Evolutionary conservation across 2,329 filamentous ascomycete genomes (phyloP).

Genomic region (Monosporascus sp.): DNA sequence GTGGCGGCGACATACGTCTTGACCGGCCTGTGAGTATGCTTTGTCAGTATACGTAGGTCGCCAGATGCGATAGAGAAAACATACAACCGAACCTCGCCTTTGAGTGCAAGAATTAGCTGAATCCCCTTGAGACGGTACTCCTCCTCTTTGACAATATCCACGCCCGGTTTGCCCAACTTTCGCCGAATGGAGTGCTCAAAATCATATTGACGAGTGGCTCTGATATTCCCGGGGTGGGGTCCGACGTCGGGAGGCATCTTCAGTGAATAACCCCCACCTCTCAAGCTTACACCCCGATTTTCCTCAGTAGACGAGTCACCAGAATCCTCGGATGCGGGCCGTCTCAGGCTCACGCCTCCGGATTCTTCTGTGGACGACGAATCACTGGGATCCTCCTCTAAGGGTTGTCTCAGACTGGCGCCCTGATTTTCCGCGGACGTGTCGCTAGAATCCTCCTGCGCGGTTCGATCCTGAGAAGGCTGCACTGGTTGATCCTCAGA

Average conservation of each 20-base stretch:
- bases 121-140: constrained; percentile 78
- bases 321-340: too few relatives aligned
- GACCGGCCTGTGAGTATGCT: constrained; percentile 57
- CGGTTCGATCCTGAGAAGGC: too few relatives aligned
- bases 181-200: constrained; percentile 76
- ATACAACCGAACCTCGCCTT: constrained; percentile 73
- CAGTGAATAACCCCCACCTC: too few relatives aligned
- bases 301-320: too few relatives aligned
- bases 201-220: constrained; percentile 61
- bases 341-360: too few relatives aligned
- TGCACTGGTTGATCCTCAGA: too few relatives aligned
- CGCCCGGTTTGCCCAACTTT: constrained; percentile 63
- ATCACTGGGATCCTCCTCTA: too few relatives aligned
- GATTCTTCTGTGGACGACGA: too few relatives aligned
- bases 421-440: too few relatives aligned
- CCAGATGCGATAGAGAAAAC: constrained; percentile 25
- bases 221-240: constrained; percentile 25
- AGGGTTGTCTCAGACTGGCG: too few relatives aligned
- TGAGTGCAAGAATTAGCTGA: constrained; percentile 80
- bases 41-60: constrained; percentile 3
- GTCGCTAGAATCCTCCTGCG: too few relatives aligned
- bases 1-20: constrained; percentile 89
- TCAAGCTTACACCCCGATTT: too few relatives aligned
- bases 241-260: constrained; percentile 2
- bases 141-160: constrained; percentile 75